These are phyloP conservation scores for Rhizomucor miehei DNA, from an alignment of 371 early-diverging fungal species.

Conservation along the genomic window DNA sequence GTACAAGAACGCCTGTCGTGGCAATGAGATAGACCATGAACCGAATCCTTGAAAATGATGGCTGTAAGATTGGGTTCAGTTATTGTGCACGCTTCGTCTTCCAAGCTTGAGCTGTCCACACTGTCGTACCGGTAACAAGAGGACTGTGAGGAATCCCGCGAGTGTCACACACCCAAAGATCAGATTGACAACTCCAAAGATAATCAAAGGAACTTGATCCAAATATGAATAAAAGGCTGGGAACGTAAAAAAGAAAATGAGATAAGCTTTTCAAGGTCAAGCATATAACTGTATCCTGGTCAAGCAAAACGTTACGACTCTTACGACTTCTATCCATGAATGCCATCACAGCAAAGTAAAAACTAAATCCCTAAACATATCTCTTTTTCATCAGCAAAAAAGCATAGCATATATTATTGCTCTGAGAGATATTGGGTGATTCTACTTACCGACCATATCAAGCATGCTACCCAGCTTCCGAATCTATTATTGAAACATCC, in stretches of 20 bases:
- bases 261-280: neutral
- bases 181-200: slow-evolving; percentile 27
- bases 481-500: slow-evolving; percentile 24
- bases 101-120: neutral
- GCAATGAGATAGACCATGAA: slow-evolving; percentile 16
- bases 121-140: neutral
- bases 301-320: neutral
- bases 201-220: slow-evolving; percentile 16
- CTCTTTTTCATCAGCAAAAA: too few species aligned
- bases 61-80: neutral
- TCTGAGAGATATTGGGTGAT: neutral
- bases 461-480: slow-evolving; percentile 22
- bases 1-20: neutral
- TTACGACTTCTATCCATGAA: slow-evolving; percentile 29
- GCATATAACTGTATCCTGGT: neutral
- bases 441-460: slow-evolving; percentile 28
- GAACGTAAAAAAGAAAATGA: neutral
- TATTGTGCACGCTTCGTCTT: neutral
- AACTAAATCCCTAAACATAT: slow-evolving; percentile 22
- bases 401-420: neutral
- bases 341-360: slow-evolving; percentile 30
- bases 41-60: slow-evolving; percentile 8
- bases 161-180: slow-evolving; percentile 25
- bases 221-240: slow-evolving; percentile 32
- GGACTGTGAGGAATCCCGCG: slow-evolving; percentile 9